Evolutionary conservation across 768 basidiomycete species (phyloP).

Genomic region (Lepiota brunneoincarnata): DNA sequence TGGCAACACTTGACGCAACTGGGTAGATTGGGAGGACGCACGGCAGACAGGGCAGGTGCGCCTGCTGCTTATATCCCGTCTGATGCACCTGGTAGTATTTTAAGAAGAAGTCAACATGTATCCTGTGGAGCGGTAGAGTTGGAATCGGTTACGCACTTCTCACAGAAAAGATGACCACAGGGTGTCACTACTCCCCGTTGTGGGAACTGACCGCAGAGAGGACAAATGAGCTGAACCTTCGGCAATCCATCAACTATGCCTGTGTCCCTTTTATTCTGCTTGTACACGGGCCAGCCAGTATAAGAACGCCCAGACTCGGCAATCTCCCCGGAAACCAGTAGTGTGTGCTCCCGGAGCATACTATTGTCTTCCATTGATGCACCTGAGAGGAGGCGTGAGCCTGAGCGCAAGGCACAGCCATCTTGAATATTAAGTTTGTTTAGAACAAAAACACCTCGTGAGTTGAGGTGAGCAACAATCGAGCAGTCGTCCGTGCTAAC

Average conservation of each 20-base stretch:
- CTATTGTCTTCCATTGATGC: slow-evolving; percentile 49
- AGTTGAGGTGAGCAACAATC: slow-evolving; percentile 47
- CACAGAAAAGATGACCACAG: slow-evolving; percentile 31
- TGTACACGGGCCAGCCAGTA: slow-evolving; percentile 39
- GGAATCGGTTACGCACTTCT: slow-evolving; percentile 14
- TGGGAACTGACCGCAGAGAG: slow-evolving; percentile 29
- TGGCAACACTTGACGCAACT: slow-evolving; percentile 19
- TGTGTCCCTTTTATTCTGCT: background rate
- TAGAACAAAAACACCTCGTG: slow-evolving; percentile 42
- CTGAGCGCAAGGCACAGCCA: slow-evolving; percentile 41
- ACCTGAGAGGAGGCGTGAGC: slow-evolving; percentile 44
- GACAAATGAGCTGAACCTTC: slow-evolving; percentile 24
- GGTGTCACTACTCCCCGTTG: slow-evolving; percentile 25
- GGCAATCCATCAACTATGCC: slow-evolving; percentile 5
- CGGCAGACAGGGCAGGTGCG: slow-evolving; percentile 24
- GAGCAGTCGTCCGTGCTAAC: slow-evolving; percentile 45
- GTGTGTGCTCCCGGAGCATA: slow-evolving; percentile 47
- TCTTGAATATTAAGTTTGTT: slow-evolving; percentile 39
- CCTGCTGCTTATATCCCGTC: slow-evolving; percentile 12
- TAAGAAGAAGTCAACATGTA: background rate
- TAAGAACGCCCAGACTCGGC: slow-evolving; percentile 38
- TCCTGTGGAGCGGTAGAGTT: background rate
- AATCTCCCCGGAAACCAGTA: slow-evolving; percentile 44
- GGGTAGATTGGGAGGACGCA: slow-evolving; percentile 14
- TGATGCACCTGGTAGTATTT: slow-evolving; percentile 17